Conservation (phyloP, 2,329 filamentous ascomycete genomes). For the Colletotrichum plurivorum region DNA sequence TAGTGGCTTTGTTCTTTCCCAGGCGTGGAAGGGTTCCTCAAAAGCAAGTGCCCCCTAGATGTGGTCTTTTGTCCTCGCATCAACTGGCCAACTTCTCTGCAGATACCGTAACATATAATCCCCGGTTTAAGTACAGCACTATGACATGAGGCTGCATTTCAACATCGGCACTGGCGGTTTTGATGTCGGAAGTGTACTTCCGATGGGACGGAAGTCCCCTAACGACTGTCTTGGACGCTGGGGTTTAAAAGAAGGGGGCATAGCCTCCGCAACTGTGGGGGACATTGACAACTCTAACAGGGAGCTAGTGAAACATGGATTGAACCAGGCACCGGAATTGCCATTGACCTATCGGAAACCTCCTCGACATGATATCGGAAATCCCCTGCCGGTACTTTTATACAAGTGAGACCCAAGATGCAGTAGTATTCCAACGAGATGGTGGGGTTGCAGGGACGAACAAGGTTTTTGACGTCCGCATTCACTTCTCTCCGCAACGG, state of each 20-base stretch:
- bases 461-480: not conserved
- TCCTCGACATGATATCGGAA: not conserved
- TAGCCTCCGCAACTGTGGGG: not conserved
- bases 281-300: not conserved
- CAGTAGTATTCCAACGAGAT: not conserved
- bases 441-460: not conserved
- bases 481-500: not conserved
- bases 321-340: not conserved
- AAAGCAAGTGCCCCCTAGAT: too few species aligned
- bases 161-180: not conserved
- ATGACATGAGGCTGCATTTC: not conserved
- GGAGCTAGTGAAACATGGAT: not conserved
- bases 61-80: too few species aligned
- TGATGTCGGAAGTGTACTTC: not conserved
- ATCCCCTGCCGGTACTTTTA: not conserved
- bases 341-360: too few species aligned
- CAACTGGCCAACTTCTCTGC: too few species aligned
- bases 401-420: not conserved
- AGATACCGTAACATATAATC: too few species aligned
- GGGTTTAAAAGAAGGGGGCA: not conserved
- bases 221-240: not conserved
- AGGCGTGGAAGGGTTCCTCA: too few species aligned
- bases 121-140: too few species aligned
- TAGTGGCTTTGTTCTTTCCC: too few species aligned
- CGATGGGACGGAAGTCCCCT: not conserved